Evolutionary conservation across 2,329 filamentous ascomycete genomes (phyloP), one percentile per base, ranked within the genome.

Genomic region (Lecanoromycetidae sp.): DNA sequence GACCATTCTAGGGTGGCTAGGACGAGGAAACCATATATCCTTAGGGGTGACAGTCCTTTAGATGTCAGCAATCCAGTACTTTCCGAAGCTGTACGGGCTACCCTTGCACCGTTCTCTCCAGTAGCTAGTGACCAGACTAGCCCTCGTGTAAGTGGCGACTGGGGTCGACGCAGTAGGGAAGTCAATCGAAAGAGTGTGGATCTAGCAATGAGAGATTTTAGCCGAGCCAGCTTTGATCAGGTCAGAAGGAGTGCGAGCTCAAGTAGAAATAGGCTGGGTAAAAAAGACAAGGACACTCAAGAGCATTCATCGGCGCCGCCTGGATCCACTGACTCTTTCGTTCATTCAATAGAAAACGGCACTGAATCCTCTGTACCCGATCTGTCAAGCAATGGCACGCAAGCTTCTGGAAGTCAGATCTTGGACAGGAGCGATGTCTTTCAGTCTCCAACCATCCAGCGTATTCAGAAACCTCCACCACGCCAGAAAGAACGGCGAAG

Each of bases 381-480:
- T 3, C 84, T 83, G 3, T 80, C 78, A 0, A 77, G 75, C 45
- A 83, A 88, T 34, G 85, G 88, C 49, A 77, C 72, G n/a, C 71
- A 72, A 47, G 80, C 82, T 39, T 93, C 88, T 3, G 90, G 85
- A 2, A 96, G 90, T 60, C 87, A 94, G 63, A 95, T 96, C 30
- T 68, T 98, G 7, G 76, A 78, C 44, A 79, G 84, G 27, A 95
- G 87, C 56, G 86, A 91, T 56, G 83, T 95, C 7, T 96, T 98
- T 58, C 80, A 84, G 55, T 81, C 80, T 22, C 87, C 87, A 13
- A 84, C 82, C 0, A 76, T 87, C 39, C 58, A 64, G 40, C 61
- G 58, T 30, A 55, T 62, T 55, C 56, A 59, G 47, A 41, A 55
- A 46, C 44, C 50, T 43, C 55, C 60, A 20, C 56, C 57, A 13